Base-by-base conservation (phyloP, 192 early-diverging fungal species). In the Entomortierella lignicola region DNA sequence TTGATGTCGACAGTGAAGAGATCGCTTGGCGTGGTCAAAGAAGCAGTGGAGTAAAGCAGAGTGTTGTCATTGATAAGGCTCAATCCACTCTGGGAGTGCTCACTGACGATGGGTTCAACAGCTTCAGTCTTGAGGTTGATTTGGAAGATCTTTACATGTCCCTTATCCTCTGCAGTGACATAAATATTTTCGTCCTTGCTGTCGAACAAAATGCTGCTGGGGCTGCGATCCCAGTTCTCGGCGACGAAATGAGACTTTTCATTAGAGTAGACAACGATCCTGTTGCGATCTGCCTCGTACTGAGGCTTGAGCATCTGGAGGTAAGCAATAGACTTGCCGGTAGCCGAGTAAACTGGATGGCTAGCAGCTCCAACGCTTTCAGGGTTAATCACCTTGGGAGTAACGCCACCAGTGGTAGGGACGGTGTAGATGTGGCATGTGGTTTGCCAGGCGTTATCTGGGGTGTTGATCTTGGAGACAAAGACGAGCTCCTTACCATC, bases 241-340 rank as follows among this genome's bases (percentile, higher is more conserved):
- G 87, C 87, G 50, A 93, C 68, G 10, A 72, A 58, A 0, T 64
- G 64, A 0, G 83, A 85, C 21, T 82, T 56, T 21, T 84, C 65
- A 0, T 81, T 81, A 0, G 42, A 39, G 59, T 90, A 87, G 41
- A 93, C 37, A 42, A 89, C 75, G 25, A 96, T 88, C 18, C 85
- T 84, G 77, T 93, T 94, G 66, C 87, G 89, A 72, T 94, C 94
- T 0, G 93, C 83, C 72, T 96, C 93, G 69, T 96, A 92, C 41
- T 89, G 69, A 4, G 90, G 87, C 15, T 72, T 71, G 20, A 71
- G 72, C 92, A 94, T 94, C 83, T 95, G 92, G 48, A 96, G 66
- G 61, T 91, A 96, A 13, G 89, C 89, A 11, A 96, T 77, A 26
- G 75, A 83, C 37, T 71, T 72, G 21, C 93, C 93, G 42, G 90